phyloP scores from a whole-genome alignment of 331 rosid species.

The Erythrophleum ivorense region DNA sequence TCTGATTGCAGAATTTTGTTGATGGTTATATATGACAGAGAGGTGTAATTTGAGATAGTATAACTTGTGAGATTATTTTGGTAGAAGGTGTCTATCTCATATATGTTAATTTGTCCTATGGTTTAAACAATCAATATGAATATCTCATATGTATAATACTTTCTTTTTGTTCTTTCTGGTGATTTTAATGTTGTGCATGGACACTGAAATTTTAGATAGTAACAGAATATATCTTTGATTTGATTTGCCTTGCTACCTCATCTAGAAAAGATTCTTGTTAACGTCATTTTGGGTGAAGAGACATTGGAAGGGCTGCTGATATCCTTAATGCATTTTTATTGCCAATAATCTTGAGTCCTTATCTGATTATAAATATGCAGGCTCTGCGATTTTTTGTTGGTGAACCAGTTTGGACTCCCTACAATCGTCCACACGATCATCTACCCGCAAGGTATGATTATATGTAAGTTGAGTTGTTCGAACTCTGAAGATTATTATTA shows the following conservation, averaged over 20 bases:
- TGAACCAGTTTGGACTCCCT: slow-evolving; percentile 95
- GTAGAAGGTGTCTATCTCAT: too few species aligned
- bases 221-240: not conserved
- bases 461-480: not conserved
- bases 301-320: not conserved
- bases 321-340: not conserved
- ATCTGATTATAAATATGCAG: slow-evolving; percentile 48
- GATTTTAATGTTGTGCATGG: not conserved
- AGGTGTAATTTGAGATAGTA: slow-evolving; percentile 11
- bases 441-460: slow-evolving; percentile 80
- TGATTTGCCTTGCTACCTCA: not conserved
- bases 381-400: slow-evolving; percentile 91
- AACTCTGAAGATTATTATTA: not conserved
- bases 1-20: slow-evolving; percentile 22
- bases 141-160: not conserved
- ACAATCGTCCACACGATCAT: slow-evolving; percentile 89
- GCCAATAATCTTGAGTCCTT: not conserved
- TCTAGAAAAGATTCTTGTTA: not conserved
- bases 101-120: not conserved
- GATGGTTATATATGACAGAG: not conserved
- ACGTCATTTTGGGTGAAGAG: not conserved
- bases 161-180: not conserved
- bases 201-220: not conserved
- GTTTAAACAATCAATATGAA: not conserved
- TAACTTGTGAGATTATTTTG: too few species aligned